Percentiles rank a stretch among this genome's conserved stretches.
Conservation (phyloP, 805 yeast genomes). For the Naumovozyma baii region DNA sequence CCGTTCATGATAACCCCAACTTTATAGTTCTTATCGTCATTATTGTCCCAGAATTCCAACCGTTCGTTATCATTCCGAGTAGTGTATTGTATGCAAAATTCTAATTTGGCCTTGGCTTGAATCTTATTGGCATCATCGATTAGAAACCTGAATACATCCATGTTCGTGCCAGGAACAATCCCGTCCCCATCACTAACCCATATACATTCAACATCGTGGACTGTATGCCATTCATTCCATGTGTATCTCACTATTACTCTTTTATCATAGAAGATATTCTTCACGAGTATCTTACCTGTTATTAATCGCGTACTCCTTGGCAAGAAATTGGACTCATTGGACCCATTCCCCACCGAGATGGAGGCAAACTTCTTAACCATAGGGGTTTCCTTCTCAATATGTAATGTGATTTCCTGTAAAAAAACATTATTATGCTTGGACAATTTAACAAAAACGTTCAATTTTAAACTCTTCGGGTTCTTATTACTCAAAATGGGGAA, state of each 20-base stretch:
- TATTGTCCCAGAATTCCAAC: conserved; percentile 27
- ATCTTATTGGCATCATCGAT: conserved; percentile 17
- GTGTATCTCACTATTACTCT: conserved; percentile 65
- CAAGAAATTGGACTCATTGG: not conserved
- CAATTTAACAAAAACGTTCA: conserved; percentile 24
- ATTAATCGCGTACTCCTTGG: conserved; percentile 25
- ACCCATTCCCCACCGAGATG: not conserved
- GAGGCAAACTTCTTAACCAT: conserved; percentile 1
- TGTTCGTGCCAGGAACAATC: conserved; percentile 23
- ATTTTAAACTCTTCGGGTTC: conserved; percentile 21
- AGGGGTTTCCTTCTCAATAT: conserved; percentile 7
- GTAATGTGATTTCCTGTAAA: conserved; percentile 18
- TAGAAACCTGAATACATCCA: conserved; percentile 26
- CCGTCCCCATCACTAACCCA: conserved; percentile 25
- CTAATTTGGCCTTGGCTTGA: conserved; percentile 12
- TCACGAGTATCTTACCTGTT: conserved; percentile 70
- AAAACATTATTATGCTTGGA: conserved; percentile 20
- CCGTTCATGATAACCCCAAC: conserved; percentile 19
- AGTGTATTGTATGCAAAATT: conserved; percentile 24
- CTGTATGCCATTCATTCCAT: conserved; percentile 68
- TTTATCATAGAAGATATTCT: conserved; percentile 63
- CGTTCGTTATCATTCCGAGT: conserved; percentile 17
- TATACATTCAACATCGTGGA: conserved; percentile 25
- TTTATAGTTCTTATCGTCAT: conserved; percentile 22
- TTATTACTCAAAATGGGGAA: conserved; percentile 23